These are phyloP conservation scores for Fraxinus cuspidata DNA, from an alignment of 257 asterid species.

Conservation along the genomic window DNA sequence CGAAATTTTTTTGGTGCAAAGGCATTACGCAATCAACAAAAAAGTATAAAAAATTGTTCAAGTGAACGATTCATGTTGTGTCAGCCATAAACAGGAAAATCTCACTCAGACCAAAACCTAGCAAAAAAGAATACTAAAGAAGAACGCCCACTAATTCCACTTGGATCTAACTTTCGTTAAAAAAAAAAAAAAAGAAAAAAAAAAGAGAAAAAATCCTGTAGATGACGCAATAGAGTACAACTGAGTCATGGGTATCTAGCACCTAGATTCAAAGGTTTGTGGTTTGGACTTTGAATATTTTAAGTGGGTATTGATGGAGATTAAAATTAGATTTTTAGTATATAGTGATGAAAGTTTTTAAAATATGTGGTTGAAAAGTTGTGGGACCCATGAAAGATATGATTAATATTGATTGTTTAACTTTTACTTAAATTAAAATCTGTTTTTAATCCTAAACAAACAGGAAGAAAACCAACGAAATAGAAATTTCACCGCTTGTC, in stretches of 20 bases:
- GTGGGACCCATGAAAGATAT: no score
- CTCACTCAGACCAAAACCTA: slow-evolving; percentile 17
- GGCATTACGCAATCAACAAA: slow-evolving; percentile 23
- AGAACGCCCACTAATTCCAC: neutral
- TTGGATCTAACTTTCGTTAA: neutral
- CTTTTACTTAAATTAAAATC: no score
- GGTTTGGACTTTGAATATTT: no score
- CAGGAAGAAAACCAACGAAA: neutral
- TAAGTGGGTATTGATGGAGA: no score
- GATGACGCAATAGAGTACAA: neutral
- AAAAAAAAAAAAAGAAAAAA: neutral
- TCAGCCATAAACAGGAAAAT: slow-evolving; percentile 24
- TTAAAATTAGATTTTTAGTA: no score
- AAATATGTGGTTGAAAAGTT: no score
- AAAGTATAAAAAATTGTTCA: slow-evolving; percentile 14
- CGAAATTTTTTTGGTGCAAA: neutral
- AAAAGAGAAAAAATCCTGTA: neutral
- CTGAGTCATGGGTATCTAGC: no score
- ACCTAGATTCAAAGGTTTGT: no score
- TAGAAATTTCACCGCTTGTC: neutral
- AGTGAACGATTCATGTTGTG: slow-evolving; percentile 17
- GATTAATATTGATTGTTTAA: no score
- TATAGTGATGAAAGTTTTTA: no score
- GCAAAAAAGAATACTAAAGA: slow-evolving; percentile 2
- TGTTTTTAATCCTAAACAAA: no score